Evolutionary conservation across 2,329 filamentous ascomycete genomes (phyloP).

Genomic region (Thermothelomyces thermophilus): DNA sequence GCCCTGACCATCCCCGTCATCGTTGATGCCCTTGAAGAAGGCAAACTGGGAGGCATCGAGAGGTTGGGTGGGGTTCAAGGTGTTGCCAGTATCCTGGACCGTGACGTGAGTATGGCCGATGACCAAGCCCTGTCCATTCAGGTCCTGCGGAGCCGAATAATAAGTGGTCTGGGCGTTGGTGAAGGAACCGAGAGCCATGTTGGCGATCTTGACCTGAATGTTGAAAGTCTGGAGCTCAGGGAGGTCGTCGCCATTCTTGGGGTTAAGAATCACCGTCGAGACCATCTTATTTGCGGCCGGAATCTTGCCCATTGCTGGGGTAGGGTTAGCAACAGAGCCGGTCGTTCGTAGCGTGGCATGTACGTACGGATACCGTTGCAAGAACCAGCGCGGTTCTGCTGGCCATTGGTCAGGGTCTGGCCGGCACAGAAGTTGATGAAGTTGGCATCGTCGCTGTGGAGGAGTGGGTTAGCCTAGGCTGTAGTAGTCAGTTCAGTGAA

Average conservation of each 20-base stretch:
- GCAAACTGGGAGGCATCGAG: slow-evolving; percentile 48
- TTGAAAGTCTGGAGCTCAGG: slow-evolving; percentile 43
- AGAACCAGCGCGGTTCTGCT: slow-evolving; percentile 51
- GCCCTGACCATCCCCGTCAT: slow-evolving; percentile 50
- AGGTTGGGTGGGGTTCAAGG: slow-evolving; percentile 44
- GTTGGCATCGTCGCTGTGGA: slow-evolving; percentile 48
- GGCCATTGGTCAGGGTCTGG: slow-evolving; percentile 53
- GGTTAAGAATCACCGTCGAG: slow-evolving; percentile 48
- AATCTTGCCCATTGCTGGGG: slow-evolving; percentile 54
- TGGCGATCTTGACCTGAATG: slow-evolving; percentile 42
- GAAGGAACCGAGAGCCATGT: slow-evolving; percentile 52
- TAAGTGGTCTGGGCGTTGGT: slow-evolving; percentile 55
- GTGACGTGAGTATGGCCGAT: slow-evolving; percentile 58
- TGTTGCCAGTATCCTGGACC: slow-evolving; percentile 48
- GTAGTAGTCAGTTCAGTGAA: too few relatives aligned
- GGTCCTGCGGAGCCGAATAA: slow-evolving; percentile 53
- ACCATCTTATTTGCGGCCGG: slow-evolving; percentile 51
- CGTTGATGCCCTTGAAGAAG: slow-evolving; percentile 64
- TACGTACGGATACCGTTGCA: slow-evolving; percentile 59
- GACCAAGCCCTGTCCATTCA: slow-evolving; percentile 43
- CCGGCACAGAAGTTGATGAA: slow-evolving; percentile 60
- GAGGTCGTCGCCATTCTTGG: slow-evolving; percentile 45
- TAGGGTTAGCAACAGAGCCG: slow-evolving; percentile 17
- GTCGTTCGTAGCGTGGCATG: too few relatives aligned
- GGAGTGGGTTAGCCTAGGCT: slow-evolving; percentile 14